Conservation (phyloP, 2,329 filamentous ascomycete genomes). For the Fusarium xylarioides region DNA sequence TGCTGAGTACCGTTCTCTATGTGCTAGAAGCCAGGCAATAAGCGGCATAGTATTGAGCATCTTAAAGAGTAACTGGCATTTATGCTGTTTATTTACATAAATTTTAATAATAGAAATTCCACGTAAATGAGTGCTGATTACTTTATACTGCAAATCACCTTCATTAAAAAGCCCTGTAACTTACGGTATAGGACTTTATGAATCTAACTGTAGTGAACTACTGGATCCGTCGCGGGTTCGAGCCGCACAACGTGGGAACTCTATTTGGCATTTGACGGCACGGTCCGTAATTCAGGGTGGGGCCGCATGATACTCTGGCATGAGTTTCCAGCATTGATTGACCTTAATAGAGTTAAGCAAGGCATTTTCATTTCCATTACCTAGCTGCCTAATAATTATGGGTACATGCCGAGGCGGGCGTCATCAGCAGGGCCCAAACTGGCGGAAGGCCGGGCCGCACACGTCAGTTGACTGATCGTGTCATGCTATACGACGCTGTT, state of each 20-base stretch:
- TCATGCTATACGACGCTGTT: background rate
- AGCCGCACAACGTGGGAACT: background rate
- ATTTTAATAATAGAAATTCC: no score
- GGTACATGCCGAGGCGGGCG: no score
- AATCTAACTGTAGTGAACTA: background rate
- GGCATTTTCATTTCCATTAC: background rate
- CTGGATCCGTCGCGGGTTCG: background rate
- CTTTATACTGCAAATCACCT: no score
- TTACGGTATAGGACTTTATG: no score
- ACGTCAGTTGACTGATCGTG: background rate
- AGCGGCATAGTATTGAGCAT: no score
- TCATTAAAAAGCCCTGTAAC: no score
- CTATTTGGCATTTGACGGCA: no score
- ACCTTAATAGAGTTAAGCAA: background rate
- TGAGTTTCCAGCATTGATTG: background rate
- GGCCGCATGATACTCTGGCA: background rate
- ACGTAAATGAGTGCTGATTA: no score
- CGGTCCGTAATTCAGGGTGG: background rate
- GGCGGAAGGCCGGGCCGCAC: background rate
- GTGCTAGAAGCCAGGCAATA: accelerated
- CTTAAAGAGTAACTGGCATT: no score
- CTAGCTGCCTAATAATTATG: no score
- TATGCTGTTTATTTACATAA: no score
- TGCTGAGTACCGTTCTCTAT: no score
- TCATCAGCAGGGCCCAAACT: background rate